phyloP scores from a whole-genome alignment of 2,329 filamentous ascomycete genomes.

The Claviceps maximensis region DNA sequence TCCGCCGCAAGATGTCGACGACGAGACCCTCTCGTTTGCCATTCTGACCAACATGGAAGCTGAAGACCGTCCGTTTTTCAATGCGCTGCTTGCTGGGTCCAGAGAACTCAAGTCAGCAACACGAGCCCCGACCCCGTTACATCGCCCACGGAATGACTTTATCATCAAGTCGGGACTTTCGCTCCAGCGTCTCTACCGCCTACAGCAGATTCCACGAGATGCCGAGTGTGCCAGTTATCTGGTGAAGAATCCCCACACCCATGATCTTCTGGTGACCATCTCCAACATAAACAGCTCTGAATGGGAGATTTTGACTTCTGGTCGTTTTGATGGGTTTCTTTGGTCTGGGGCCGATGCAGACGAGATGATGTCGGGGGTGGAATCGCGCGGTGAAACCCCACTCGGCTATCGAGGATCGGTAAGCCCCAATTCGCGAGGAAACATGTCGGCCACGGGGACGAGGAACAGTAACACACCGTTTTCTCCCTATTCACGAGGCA shows the following conservation, averaged over 20 bases:
- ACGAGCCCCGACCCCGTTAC: slow-evolving; percentile 56
- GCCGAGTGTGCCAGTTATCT: slow-evolving; percentile 79
- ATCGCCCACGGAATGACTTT: slow-evolving; percentile 55
- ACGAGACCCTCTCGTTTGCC: slow-evolving; percentile 86
- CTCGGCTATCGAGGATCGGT: slow-evolving; percentile 23
- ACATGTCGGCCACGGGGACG: slow-evolving; percentile 26
- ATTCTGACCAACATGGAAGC: slow-evolving; percentile 76
- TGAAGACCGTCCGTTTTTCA: slow-evolving; percentile 68
- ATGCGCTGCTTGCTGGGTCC: slow-evolving; percentile 56
- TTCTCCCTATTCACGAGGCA: slow-evolving; percentile 38
- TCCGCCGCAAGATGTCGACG: slow-evolving; percentile 79
- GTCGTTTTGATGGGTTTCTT: slow-evolving; percentile 88
- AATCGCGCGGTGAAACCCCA: slow-evolving; percentile 44
- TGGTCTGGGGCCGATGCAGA: slow-evolving; percentile 78
- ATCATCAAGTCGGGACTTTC: slow-evolving; percentile 64
- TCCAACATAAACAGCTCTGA: slow-evolving; percentile 83
- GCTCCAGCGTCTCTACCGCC: slow-evolving; percentile 72
- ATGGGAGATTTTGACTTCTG: slow-evolving; percentile 91
- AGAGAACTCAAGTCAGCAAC: slow-evolving; percentile 40
- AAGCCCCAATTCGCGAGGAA: slow-evolving; percentile 27
- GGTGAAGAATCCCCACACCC: slow-evolving; percentile 66
- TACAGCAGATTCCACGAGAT: slow-evolving; percentile 61
- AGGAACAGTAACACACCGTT: slow-evolving; percentile 33
- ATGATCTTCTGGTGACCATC: slow-evolving; percentile 77
- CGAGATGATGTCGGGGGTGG: slow-evolving; percentile 27